Percentiles rank a stretch among this genome's conserved stretches.
Conservation (phyloP, 2,329 filamentous ascomycete genomes). For the Phyllosticta citrichinensis region DNA sequence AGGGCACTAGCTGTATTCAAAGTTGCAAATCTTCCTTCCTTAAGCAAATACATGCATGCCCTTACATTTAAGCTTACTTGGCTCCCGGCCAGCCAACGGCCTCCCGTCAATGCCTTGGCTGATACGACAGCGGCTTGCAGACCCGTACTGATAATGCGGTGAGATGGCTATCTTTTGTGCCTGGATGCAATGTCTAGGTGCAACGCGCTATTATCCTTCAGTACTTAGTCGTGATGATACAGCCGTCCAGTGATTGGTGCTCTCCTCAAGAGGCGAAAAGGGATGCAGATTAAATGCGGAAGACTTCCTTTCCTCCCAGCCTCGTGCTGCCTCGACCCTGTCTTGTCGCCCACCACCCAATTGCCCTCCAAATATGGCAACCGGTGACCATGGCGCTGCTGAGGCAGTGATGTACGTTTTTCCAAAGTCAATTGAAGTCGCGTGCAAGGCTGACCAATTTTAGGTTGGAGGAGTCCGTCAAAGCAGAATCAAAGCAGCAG, state of each 20-base stretch:
- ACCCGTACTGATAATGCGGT: neutral
- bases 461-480: constrained; percentile 4
- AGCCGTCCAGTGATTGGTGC: neutral
- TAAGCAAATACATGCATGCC: neutral
- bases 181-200: constrained; percentile 2
- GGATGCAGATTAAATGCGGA: neutral
- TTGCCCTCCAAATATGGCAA: constrained; percentile 1
- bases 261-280: neutral
- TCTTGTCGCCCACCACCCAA: neutral
- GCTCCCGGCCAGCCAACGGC: neutral
- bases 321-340: neutral
- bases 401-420: neutral
- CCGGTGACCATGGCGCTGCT: constrained; percentile 7
- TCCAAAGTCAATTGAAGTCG: neutral
- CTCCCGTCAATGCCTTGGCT: neutral
- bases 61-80: neutral
- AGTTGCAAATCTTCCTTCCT: neutral
- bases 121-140: neutral
- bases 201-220: neutral
- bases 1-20: neutral
- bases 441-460: neutral
- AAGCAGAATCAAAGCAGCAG: neutral
- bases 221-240: neutral
- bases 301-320: neutral
- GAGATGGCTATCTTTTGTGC: neutral